A percentile compares a stretch with the other conserved stretches of the same genome.
phyloP scores from a whole-genome alignment of 345 rosid species.

The Gossypium herbaceum region DNA sequence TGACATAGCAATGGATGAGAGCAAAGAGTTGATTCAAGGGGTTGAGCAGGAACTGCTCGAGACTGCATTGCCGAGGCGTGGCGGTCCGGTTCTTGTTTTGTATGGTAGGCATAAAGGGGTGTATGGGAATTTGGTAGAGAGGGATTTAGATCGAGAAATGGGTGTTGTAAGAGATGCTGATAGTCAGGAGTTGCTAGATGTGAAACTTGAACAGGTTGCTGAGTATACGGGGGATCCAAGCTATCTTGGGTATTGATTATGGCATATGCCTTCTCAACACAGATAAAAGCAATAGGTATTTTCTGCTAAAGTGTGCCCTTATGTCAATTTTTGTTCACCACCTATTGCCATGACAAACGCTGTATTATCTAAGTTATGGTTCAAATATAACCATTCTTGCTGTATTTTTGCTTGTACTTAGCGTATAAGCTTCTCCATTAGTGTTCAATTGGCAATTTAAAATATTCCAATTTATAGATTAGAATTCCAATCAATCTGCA shows the following conservation, averaged over 20 bases:
- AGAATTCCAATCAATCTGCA: not conserved
- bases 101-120: conserved; percentile 65
- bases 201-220: conserved; percentile 78
- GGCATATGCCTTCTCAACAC: not conserved
- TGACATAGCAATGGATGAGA: conserved; percentile 70
- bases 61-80: conserved; percentile 78
- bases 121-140: conserved; percentile 66
- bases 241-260: conserved; percentile 40
- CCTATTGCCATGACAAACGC: too few species aligned
- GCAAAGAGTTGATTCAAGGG: conserved; percentile 62
- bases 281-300: conserved; percentile 5
- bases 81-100: conserved; percentile 62
- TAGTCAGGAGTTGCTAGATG: conserved; percentile 53
- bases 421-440: not conserved
- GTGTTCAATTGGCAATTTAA: not conserved
- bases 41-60: conserved; percentile 76
- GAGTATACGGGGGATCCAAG: conserved; percentile 74
- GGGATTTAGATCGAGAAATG: conserved; percentile 57
- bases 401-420: not conserved
- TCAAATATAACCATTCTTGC: not conserved
- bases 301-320: not conserved
- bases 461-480: not conserved
- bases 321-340: not conserved
- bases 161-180: conserved; percentile 69
- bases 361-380: not conserved